Conservation (phyloP, 2,329 filamentous ascomycete genomes). For the Hymenoscyphus occultus region DNA sequence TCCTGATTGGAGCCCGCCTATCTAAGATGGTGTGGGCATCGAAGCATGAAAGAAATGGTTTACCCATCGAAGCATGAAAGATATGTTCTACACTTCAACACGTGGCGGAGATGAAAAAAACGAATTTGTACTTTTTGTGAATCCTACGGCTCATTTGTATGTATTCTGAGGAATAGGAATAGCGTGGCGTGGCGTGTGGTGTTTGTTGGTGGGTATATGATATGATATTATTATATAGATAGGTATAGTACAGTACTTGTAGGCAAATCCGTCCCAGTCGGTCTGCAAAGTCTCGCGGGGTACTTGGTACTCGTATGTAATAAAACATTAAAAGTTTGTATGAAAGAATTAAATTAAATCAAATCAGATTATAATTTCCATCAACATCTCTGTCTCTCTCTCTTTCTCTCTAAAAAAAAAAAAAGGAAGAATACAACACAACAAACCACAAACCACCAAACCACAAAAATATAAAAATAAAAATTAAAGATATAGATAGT, state of each 20-base stretch:
- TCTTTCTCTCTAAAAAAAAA: no score
- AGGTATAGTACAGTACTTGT: background rate
- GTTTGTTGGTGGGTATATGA: background rate
- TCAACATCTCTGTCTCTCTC: no score
- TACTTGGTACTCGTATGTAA: no score
- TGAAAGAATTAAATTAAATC: no score
- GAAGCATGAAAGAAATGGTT: background rate
- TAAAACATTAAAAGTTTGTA: accelerated
- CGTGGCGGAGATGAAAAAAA: no score
- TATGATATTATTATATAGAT: background rate
- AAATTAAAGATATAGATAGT: background rate
- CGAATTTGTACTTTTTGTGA: background rate
- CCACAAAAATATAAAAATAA: no score
- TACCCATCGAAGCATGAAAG: no score
- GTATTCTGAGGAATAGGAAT: background rate
- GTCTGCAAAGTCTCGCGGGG: accelerated
- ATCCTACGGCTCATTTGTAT: background rate
- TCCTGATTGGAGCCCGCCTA: conserved; percentile 6
- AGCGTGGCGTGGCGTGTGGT: background rate
- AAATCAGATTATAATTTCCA: no score
- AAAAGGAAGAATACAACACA: accelerated
- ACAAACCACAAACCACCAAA: no score
- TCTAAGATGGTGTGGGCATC: background rate
- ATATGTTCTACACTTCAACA: no score
- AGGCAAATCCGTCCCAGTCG: no score